phyloP scores from a whole-genome alignment of 345 rosid genomes.

The Lepidium africanum region DNA sequence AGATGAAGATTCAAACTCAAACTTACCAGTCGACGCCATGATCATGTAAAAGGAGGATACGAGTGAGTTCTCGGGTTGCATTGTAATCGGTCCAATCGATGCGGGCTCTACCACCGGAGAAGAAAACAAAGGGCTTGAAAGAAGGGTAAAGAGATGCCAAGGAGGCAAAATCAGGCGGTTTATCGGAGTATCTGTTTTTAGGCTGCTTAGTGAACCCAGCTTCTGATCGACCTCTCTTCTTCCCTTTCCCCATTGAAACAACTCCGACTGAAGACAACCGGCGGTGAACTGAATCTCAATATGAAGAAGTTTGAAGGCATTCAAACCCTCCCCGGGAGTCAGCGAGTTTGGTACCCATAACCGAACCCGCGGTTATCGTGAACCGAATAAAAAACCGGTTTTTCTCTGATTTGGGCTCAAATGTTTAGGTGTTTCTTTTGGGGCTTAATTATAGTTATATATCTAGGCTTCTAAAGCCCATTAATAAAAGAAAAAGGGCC shows the following conservation, averaged over 20 bases:
- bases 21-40: slow-evolving; percentile 52
- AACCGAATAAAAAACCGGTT: too few species aligned
- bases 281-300: not conserved
- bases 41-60: slow-evolving; percentile 69
- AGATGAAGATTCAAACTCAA: not conserved
- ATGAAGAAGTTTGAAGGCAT: too few species aligned
- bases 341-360: too few species aligned
- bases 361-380: too few species aligned
- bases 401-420: too few species aligned
- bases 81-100: slow-evolving; percentile 90
- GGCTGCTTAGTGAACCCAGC: slow-evolving; percentile 55
- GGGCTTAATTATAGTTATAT: too few species aligned
- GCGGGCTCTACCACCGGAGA: slow-evolving; percentile 51
- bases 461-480: too few species aligned
- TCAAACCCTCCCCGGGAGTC: too few species aligned
- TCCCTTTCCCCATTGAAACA: slow-evolving; percentile 35
- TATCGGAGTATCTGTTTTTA: slow-evolving; percentile 59
- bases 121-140: slow-evolving; percentile 59
- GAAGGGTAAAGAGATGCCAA: slow-evolving; percentile 73
- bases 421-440: too few species aligned
- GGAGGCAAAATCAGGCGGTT: slow-evolving; percentile 65
- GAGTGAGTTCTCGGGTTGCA: slow-evolving; percentile 83
- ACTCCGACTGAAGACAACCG: not conserved
- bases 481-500: too few species aligned
- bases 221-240: slow-evolving; percentile 43